A percentile compares a stretch with the other conserved stretches of the same genome.
Conservation (phyloP, 306 rosid genomes). For the Cajanus cajan region DNA sequence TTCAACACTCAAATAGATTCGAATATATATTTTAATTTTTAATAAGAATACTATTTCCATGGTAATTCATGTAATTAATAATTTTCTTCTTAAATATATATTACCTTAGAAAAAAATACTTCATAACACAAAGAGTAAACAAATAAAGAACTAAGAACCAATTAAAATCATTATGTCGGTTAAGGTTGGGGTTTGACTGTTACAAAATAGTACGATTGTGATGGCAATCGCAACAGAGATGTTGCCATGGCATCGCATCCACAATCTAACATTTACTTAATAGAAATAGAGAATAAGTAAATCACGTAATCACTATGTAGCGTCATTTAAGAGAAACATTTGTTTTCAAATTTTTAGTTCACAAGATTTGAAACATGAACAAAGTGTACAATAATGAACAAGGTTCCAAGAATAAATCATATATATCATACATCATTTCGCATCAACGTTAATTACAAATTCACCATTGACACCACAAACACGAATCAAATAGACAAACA, state of each 20-base stretch:
- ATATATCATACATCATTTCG: not conserved
- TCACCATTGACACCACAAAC: not conserved
- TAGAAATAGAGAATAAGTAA: not conserved
- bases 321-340: not conserved
- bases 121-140: not conserved
- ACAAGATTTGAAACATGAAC: not conserved
- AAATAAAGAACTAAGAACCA: not conserved
- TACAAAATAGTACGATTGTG: not conserved
- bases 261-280: not conserved
- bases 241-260: not conserved
- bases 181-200: not conserved
- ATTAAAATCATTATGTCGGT: not conserved
- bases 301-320: not conserved
- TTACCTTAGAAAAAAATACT: not conserved
- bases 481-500: not conserved
- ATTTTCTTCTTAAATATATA: not conserved
- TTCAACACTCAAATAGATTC: no score
- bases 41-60: no score
- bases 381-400: not conserved
- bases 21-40: no score
- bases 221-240: not conserved
- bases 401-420: not conserved
- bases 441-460: constrained; percentile 25
- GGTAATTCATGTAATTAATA: not conserved
- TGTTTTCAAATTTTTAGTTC: not conserved